Evolutionary conservation across 2,329 filamentous ascomycete species (phyloP), one percentile per base, ranked within the genome.

Genomic region (Ophiocordyceps camponoti-leonardi): DNA sequence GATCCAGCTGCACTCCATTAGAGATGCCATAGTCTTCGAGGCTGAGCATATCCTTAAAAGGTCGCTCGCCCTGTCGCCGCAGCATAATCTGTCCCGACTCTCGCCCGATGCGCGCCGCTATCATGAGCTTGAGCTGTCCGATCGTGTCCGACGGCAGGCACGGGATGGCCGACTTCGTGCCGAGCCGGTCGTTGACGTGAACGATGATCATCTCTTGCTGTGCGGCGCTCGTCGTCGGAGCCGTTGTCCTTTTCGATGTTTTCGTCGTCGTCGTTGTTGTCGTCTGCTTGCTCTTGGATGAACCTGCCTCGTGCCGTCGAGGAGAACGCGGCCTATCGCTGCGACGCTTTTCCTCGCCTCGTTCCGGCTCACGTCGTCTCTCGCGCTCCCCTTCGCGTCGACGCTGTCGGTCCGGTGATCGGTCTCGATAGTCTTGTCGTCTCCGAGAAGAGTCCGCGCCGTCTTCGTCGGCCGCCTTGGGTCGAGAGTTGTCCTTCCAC

Each of bases 1-100:
- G 61, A 52, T 79, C 75, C 43, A 79, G 60, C 63, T 79, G 75
- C 57, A 94, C 87, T 11, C 90, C 90, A 64, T 92, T 92, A 55
- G 82, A 86, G 47, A 96, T 80, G n/a, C 85, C 86, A 63, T 95
- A 96, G 65, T 96, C 90, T 56, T 85, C 85, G 54, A 95, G 63
- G 31, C 79, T 88, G 49, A 95, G 72, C 54, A 82, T 76, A 59
- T 96, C 88, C 68, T 94, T 95, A 62, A 96, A 95, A 22, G 90
- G 88, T 51, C 88, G 67, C 66, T 95, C 86, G 13, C 88, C 86
- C 64, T 96, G 90, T 53, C 90, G 72, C 69, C 93, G 92, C 48
- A 96, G 64, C 65, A 95, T 71, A 51, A 96, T 94, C 66, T 95
- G 86, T 57, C 90, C 84, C 41, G 88, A 83, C 54, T 93, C 81